Conservation (phyloP, 331 rosid genomes). For the Telfairia occidentalis region DNA sequence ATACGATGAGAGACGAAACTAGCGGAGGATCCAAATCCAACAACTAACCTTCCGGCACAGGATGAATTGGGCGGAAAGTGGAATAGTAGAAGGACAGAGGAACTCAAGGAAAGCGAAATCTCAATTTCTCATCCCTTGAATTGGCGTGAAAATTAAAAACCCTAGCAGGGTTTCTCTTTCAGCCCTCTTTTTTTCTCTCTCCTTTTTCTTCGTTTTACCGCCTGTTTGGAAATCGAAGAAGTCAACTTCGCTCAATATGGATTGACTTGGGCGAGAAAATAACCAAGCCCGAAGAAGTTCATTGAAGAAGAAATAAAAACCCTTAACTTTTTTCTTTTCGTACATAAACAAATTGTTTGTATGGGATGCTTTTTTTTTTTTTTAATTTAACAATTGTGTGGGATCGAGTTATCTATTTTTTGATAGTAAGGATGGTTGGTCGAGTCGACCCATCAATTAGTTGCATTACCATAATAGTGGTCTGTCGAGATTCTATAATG, state of each 20-base stretch:
- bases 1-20: not conserved
- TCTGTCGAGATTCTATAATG: no score
- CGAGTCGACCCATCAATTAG: no score
- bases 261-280: no score
- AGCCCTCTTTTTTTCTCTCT: not conserved
- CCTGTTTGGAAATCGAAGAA: not conserved
- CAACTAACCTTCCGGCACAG: not conserved
- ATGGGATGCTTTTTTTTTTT: no score
- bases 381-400: no score
- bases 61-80: not conserved
- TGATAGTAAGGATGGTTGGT: no score
- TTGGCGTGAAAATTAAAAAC: not conserved
- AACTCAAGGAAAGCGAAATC: not conserved
- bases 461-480: no score
- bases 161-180: conserved; percentile 2
- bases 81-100: not conserved
- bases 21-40: not conserved
- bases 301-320: no score
- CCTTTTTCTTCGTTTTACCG: not conserved
- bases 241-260: not conserved
- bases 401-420: no score
- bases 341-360: no score
- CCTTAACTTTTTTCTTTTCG: no score
- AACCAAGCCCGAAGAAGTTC: no score
- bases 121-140: not conserved